Evolutionary conservation across 2,329 filamentous ascomycete species (phyloP).

Genomic region (Monilinia vaccinii-corymbosi): DNA sequence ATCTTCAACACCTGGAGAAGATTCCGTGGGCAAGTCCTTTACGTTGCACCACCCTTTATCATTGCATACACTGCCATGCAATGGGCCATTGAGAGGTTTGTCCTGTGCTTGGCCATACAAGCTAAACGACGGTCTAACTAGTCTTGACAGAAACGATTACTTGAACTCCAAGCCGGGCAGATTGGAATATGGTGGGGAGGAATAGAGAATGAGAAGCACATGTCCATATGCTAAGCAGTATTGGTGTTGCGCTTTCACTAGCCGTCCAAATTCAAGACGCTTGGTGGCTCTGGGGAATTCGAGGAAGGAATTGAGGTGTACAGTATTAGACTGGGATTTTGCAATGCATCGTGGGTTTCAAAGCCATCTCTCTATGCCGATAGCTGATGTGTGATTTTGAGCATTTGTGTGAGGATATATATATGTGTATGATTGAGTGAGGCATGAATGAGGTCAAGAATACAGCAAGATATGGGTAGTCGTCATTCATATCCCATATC

Average conservation of each 20-base stretch:
- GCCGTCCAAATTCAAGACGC: constrained; percentile 12
- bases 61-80: constrained; percentile 73
- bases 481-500: too few relatives aligned
- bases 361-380: background rate
- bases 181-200: constrained; percentile 37
- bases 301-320: constrained; percentile 19
- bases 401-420: background rate
- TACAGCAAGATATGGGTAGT: background rate
- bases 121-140: background rate
- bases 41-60: constrained; percentile 72
- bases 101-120: constrained; percentile 14
- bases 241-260: constrained; percentile 22
- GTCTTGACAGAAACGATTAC: constrained; percentile 58
- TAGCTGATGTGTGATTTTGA: background rate
- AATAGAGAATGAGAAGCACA: constrained; percentile 21
- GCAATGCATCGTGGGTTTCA: constrained; percentile 18
- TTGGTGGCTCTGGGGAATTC: constrained; percentile 11
- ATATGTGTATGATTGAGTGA: background rate
- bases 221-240: constrained; percentile 17
- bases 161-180: constrained; percentile 72
- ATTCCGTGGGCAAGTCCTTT: constrained; percentile 78
- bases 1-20: constrained; percentile 95
- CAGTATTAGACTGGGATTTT: constrained; percentile 24
- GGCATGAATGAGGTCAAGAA: background rate
- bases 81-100: constrained; percentile 87